Percentiles rank a stretch among this genome's conserved stretches.
Conservation (phyloP, 768 basidiomycete genomes). For the Lepiota venenata region DNA sequence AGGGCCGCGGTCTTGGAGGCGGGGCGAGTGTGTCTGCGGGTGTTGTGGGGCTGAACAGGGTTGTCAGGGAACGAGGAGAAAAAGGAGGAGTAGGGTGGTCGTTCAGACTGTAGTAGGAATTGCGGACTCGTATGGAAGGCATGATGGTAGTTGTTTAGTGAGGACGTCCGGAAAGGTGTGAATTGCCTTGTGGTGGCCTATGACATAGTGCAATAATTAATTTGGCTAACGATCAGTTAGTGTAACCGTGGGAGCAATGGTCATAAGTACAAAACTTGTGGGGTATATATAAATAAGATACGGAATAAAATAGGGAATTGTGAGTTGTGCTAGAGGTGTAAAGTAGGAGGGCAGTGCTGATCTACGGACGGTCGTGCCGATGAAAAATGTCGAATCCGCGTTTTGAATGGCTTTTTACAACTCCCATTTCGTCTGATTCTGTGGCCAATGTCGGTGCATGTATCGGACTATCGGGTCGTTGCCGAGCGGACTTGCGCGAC, state of each 20-base stretch:
- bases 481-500: not conserved
- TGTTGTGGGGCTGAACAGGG: not conserved
- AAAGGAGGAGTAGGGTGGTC: not conserved
- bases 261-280: too few species aligned
- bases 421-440: constrained; percentile 32
- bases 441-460: constrained; percentile 29
- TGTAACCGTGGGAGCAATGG: too few species aligned
- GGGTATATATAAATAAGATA: too few species aligned
- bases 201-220: too few species aligned
- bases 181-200: too few species aligned
- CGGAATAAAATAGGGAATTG: too few species aligned
- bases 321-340: too few species aligned
- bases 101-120: constrained; percentile 5
- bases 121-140: constrained; percentile 12
- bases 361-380: not conserved
- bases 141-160: not conserved
- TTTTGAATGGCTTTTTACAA: not conserved
- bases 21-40: not conserved
- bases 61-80: not conserved
- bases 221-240: too few species aligned
- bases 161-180: too few species aligned
- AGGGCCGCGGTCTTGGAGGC: not conserved
- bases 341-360: too few species aligned
- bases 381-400: not conserved
- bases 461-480: not conserved